Evolutionary conservation across 805 yeast genomes (phyloP).

Genomic region (Yamadazyma insecticola): DNA sequence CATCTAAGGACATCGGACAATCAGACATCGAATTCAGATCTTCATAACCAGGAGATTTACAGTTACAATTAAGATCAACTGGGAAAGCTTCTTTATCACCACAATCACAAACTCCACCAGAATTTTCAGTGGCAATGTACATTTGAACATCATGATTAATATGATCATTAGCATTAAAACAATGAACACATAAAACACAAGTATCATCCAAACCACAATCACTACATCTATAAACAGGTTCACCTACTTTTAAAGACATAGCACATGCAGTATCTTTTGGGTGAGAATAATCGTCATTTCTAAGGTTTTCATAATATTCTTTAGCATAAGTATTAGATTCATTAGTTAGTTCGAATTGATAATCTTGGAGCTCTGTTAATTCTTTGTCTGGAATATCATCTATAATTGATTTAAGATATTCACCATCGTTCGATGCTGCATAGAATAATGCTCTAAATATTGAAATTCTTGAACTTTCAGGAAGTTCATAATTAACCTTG

Average conservation of each 20-base stretch:
- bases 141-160: slow-evolving; percentile 57
- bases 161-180: slow-evolving; percentile 71
- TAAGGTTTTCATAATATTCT: slow-evolving; percentile 1
- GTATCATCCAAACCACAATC: slow-evolving; percentile 78
- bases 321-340: not conserved
- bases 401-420: slow-evolving; percentile 27
- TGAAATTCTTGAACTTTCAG: slow-evolving; percentile 13
- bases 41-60: slow-evolving; percentile 14
- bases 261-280: slow-evolving; percentile 71
- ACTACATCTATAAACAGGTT: slow-evolving; percentile 65
- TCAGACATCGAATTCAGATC: slow-evolving; percentile 5
- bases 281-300: slow-evolving; percentile 21
- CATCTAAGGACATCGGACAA: too few species aligned
- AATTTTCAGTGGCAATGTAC: slow-evolving; percentile 42
- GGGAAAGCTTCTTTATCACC: slow-evolving; percentile 69
- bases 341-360: slow-evolving; percentile 8
- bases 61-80: slow-evolving; percentile 46
- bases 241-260: slow-evolving; percentile 53
- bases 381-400: slow-evolving; percentile 21
- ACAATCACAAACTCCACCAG: slow-evolving; percentile 67
- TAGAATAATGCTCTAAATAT: slow-evolving; percentile 27
- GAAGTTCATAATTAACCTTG: slow-evolving; percentile 10
- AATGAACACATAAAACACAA: slow-evolving; percentile 69
- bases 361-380: slow-evolving; percentile 10
- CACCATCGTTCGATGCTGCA: slow-evolving; percentile 35